Conservation (phyloP, 2,329 filamentous ascomycete genomes). For the Trichoderma endophyticum region DNA sequence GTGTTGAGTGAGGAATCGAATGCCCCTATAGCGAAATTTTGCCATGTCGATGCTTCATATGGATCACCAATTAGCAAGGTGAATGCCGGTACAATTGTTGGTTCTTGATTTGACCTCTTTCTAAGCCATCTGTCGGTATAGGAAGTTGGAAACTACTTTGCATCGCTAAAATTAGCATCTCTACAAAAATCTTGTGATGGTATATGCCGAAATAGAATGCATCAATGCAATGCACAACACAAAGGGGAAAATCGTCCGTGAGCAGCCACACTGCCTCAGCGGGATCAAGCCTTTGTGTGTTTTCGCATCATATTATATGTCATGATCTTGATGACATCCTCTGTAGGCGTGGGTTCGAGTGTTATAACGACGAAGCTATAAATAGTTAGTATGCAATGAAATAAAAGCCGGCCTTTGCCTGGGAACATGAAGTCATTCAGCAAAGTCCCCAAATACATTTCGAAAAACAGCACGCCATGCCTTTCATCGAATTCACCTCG, state of each 20-base stretch:
- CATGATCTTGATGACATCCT: background rate
- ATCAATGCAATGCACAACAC: background rate
- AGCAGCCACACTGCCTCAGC: too few species aligned
- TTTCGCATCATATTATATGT: background rate
- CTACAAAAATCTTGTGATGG: background rate
- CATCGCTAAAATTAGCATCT: background rate
- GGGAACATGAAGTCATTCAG: background rate
- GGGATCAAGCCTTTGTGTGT: background rate
- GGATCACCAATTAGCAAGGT: background rate
- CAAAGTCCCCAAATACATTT: background rate
- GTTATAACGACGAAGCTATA: background rate
- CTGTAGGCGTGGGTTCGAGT: background rate
- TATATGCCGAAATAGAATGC: too few species aligned
- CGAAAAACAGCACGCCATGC: background rate
- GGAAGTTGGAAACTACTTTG: rapidly evolving
- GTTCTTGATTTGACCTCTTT: background rate
- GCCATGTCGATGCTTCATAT: background rate
- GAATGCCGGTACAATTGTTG: background rate
- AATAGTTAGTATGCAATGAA: background rate
- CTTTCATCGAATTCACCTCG: background rate
- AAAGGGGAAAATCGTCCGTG: background rate
- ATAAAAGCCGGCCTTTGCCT: background rate
- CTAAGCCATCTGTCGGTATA: background rate
- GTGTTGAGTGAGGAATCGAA: background rate
- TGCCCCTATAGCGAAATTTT: too few species aligned